phyloP scores from a whole-genome alignment of 345 rosid species.

The Murraya koenigii region DNA sequence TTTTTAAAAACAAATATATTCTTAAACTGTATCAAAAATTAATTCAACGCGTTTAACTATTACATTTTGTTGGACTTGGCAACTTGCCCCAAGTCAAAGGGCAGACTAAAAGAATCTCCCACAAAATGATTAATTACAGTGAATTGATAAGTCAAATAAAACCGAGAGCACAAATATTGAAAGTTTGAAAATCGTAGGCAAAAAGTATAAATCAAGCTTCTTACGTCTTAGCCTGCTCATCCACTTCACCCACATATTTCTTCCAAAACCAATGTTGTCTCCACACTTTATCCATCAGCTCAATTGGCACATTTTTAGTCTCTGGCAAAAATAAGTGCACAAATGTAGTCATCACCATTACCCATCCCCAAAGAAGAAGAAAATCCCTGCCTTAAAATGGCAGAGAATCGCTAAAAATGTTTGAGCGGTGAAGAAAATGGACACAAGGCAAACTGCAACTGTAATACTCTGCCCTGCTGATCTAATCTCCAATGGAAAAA shows the following conservation, averaged over 20 bases:
- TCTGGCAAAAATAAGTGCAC: conserved; percentile 42
- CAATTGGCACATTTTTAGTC: neutral
- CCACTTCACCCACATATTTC: neutral
- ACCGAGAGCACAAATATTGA: neutral
- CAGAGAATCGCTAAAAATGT: conserved; percentile 57
- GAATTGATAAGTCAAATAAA: too few relatives aligned
- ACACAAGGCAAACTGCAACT: too few relatives aligned
- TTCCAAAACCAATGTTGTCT: conserved; percentile 7
- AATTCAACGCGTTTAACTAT: too few relatives aligned
- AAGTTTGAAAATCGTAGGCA: too few relatives aligned
- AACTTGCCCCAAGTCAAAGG: too few relatives aligned
- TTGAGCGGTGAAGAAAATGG: conserved; percentile 37
- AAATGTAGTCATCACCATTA: conserved; percentile 39
- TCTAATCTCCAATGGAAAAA: conserved; percentile 11
- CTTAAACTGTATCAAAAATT: too few relatives aligned
- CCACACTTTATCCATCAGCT: neutral
- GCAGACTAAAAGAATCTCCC: too few relatives aligned
- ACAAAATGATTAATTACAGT: too few relatives aligned
- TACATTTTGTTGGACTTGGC: too few relatives aligned
- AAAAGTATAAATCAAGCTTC: too few relatives aligned
- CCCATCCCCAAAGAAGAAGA: conserved; percentile 49
- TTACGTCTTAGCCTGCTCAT: too few relatives aligned
- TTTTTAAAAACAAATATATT: too few relatives aligned
- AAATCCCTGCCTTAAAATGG: conserved; percentile 45
- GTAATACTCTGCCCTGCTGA: conserved; percentile 48